Conservation (phyloP, 495 filamentous ascomycete species). For the Jackrogersella minutella region DNA sequence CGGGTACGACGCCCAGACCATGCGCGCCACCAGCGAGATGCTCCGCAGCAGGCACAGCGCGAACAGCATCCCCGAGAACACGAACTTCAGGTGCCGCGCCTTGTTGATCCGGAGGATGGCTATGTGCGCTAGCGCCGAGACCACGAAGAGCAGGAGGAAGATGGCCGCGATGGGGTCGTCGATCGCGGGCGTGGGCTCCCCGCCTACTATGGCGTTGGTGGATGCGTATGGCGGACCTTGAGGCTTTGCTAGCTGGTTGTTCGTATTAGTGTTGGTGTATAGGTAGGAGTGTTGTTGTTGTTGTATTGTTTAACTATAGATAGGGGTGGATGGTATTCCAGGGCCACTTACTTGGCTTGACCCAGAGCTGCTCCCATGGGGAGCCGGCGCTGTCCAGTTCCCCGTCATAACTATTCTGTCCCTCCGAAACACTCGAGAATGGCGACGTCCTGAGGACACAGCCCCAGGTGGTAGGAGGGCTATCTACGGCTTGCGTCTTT, state of each 20-base stretch:
- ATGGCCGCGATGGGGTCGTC: conserved; percentile 73
- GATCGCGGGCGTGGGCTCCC: conserved; percentile 59
- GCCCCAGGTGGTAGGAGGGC: not conserved
- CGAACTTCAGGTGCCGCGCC: conserved; percentile 69
- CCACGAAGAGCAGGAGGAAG: conserved; percentile 71
- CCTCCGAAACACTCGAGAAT: not conserved
- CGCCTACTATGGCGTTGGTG: conserved; percentile 63
- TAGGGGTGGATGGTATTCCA: not conserved
- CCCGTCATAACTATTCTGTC: conserved; percentile 18
- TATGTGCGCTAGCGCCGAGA: conserved; percentile 68
- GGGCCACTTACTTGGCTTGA: conserved; percentile 13
- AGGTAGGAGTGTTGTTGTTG: not conserved
- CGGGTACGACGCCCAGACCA: conserved; percentile 60
- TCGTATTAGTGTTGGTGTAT: not conserved
- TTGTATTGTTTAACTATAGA: too few relatives aligned
- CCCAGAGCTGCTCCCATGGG: conserved; percentile 7
- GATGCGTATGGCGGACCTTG: conserved; percentile 47
- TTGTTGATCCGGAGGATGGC: conserved; percentile 69
- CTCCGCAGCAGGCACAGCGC: conserved; percentile 82
- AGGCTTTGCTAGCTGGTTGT: conserved; percentile 10
- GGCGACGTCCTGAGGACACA: conserved; percentile 10
- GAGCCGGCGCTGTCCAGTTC: conserved; percentile 32
- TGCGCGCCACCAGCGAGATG: conserved; percentile 70
- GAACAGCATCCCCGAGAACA: conserved; percentile 72
- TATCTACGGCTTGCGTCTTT: not conserved